Conservation (phyloP, 2,329 filamentous ascomycete species). For the Xylariaceae sp. region DNA sequence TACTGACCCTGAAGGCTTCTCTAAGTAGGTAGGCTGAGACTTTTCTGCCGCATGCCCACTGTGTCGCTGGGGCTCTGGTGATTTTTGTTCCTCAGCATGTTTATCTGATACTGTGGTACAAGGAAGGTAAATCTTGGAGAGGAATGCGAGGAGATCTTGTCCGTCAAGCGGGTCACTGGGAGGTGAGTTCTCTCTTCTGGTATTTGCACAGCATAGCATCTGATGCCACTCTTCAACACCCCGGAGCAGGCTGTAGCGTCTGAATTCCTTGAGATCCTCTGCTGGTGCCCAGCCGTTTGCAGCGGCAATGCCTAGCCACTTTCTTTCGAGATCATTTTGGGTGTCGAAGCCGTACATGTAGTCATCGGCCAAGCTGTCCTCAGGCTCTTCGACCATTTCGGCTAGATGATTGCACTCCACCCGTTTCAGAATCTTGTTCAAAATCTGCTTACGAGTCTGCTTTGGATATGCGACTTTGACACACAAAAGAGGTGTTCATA, state of each 20-base stretch:
- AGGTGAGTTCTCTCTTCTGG: conserved; percentile 30
- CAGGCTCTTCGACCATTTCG: conserved; percentile 1
- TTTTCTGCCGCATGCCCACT: background rate
- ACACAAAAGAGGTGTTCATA: background rate
- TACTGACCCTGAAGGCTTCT: background rate
- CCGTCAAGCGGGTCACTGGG: conserved; percentile 28
- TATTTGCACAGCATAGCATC: conserved; percentile 36
- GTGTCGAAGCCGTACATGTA: conserved; percentile 40
- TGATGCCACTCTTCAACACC: conserved; percentile 41
- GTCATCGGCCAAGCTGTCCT: conserved; percentile 27
- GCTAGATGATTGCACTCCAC: conserved; percentile 10
- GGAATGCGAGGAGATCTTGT: conserved; percentile 32
- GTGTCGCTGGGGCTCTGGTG: background rate
- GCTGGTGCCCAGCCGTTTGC: conserved; percentile 27
- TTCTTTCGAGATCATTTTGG: conserved; percentile 27
- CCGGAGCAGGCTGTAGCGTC: conserved; percentile 34
- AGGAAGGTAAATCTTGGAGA: conserved; percentile 20
- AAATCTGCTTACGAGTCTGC: conserved; percentile 1
- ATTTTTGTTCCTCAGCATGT: background rate
- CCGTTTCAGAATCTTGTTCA: conserved; percentile 13
- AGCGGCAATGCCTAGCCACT: conserved; percentile 34
- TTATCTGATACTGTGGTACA: background rate
- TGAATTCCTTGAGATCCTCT: conserved; percentile 34
- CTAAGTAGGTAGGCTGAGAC: background rate
- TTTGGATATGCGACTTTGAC: conserved; percentile 1